A percentile compares a stretch with the other conserved stretches of the same genome.
Conservation (phyloP, 2,329 filamentous ascomycete genomes). For the Trichoderma sp. region DNA sequence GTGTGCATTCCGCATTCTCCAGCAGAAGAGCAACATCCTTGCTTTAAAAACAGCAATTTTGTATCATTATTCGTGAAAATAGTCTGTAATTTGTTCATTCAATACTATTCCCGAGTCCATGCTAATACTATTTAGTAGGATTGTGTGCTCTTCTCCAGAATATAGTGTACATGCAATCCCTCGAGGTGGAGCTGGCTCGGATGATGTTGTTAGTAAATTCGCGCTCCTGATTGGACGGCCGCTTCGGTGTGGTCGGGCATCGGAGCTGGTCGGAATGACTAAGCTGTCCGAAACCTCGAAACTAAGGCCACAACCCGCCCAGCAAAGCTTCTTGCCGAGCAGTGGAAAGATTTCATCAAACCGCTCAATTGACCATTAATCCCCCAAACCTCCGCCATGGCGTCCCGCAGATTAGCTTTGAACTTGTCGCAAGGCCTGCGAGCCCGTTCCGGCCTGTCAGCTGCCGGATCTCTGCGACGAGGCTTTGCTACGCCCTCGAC, state of each 20-base stretch:
- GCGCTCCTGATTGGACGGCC: conserved; percentile 32
- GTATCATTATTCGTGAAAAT: neutral
- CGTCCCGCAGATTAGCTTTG: conserved; percentile 94
- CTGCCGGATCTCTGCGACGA: conserved; percentile 73
- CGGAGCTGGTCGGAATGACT: conserved; percentile 44
- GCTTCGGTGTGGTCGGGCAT: conserved; percentile 25
- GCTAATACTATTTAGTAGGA: neutral
- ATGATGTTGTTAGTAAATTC: conserved; percentile 32
- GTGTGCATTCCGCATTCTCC: neutral
- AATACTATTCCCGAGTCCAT: neutral
- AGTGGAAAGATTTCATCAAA: conserved; percentile 52
- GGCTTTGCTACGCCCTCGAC: conserved; percentile 84
- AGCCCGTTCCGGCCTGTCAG: conserved; percentile 78
- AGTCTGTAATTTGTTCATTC: too few species aligned
- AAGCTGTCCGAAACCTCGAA: conserved; percentile 35
- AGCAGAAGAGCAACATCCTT: neutral
- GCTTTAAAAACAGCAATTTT: neutral
- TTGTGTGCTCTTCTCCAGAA: neutral
- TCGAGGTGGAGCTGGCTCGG: neutral
- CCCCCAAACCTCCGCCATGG: conserved; percentile 66
- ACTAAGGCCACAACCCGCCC: conserved; percentile 44
- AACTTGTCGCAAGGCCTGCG: conserved; percentile 89
- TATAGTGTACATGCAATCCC: neutral
- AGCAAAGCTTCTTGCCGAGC: conserved; percentile 46
- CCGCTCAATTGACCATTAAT: conserved; percentile 51